Evolutionary conservation across 768 basidiomycete genomes (phyloP).

Genomic region (Hygrophoropsis aurantiaca): DNA sequence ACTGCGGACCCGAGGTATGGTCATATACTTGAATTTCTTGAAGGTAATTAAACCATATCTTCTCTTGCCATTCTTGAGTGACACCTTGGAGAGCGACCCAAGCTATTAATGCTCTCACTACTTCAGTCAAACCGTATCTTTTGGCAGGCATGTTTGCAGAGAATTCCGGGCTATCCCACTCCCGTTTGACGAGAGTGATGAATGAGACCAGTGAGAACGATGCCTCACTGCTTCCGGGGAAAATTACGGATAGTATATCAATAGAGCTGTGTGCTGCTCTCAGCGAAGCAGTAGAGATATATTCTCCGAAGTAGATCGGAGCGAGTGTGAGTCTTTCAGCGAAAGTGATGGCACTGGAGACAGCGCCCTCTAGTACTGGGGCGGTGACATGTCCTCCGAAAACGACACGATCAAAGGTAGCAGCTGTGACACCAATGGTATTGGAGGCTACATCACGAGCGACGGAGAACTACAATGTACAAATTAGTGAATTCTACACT

Average conservation of each 20-base stretch:
- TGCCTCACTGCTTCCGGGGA: slow-evolving; percentile 75
- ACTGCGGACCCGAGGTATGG: slow-evolving; percentile 28
- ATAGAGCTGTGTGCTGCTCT: slow-evolving; percentile 74
- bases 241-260: slow-evolving; percentile 68
- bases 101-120: slow-evolving; percentile 69
- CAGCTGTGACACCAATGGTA: slow-evolving; percentile 56
- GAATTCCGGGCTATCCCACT: slow-evolving; percentile 61
- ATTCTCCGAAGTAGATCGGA: slow-evolving; percentile 74
- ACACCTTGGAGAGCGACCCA: slow-evolving; percentile 83
- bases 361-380: slow-evolving; percentile 55
- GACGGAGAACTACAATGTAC: slow-evolving; percentile 56
- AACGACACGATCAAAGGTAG: slow-evolving; percentile 63
- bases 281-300: slow-evolving; percentile 73
- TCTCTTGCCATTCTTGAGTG: slow-evolving; percentile 79
- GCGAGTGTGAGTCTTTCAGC: slow-evolving; percentile 73
- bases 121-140: slow-evolving; percentile 62
- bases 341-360: slow-evolving; percentile 60
- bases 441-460: slow-evolving; percentile 60
- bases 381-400: slow-evolving; percentile 65
- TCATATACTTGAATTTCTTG: slow-evolving; percentile 66
- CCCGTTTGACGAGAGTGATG: slow-evolving; percentile 74
- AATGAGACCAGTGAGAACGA: slow-evolving; percentile 81
- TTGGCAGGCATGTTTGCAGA: slow-evolving; percentile 56
- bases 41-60: slow-evolving; percentile 63
- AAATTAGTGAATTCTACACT: slow-evolving; percentile 8